These are phyloP conservation scores for Brassica rapa DNA, from an alignment of 345 rosid genomes.

Conservation along the genomic window DNA sequence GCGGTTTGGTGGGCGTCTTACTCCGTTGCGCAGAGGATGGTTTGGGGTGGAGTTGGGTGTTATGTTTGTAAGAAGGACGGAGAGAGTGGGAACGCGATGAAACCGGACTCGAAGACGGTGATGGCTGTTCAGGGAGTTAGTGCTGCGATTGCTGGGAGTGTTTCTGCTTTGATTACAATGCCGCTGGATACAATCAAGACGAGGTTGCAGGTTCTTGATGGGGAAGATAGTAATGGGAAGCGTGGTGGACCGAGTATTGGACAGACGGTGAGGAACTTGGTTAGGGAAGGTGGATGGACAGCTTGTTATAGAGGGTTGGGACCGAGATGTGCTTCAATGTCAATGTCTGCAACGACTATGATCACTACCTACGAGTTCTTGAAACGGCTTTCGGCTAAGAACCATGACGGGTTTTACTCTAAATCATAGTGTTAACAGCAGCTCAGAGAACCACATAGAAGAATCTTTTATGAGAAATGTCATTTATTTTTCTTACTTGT, in stretches of 20 bases:
- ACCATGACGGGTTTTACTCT: slow-evolving; percentile 51
- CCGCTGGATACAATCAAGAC: slow-evolving; percentile 97
- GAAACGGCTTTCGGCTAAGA: slow-evolving; percentile 84
- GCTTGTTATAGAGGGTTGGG: slow-evolving; percentile 96
- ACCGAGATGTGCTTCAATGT: slow-evolving; percentile 92
- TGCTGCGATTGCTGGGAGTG: slow-evolving; percentile 94
- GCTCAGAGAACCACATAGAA: neutral
- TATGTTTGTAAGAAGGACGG: slow-evolving; percentile 52
- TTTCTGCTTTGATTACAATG: slow-evolving; percentile 88
- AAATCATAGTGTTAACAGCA: slow-evolving; percentile 33
- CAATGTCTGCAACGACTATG: slow-evolving; percentile 95
- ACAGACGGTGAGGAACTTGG: slow-evolving; percentile 72
- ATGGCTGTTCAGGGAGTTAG: slow-evolving; percentile 94
- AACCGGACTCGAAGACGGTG: slow-evolving; percentile 67
- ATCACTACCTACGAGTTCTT: slow-evolving; percentile 96
- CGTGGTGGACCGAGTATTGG: slow-evolving; percentile 72
- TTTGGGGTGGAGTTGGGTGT: slow-evolving; percentile 60
- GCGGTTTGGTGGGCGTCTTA: slow-evolving; percentile 98
- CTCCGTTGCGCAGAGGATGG: slow-evolving; percentile 69
- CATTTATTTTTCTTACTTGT: slow-evolving; percentile 22
- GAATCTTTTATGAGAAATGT: slow-evolving; percentile 1
- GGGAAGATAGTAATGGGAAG: slow-evolving; percentile 64
- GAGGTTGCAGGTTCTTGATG: slow-evolving; percentile 79
- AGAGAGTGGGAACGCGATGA: slow-evolving; percentile 37
- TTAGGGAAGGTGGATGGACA: slow-evolving; percentile 87